Conservation (phyloP, 169 alveolate species). For the Plasmodium cynomolgi region DNA sequence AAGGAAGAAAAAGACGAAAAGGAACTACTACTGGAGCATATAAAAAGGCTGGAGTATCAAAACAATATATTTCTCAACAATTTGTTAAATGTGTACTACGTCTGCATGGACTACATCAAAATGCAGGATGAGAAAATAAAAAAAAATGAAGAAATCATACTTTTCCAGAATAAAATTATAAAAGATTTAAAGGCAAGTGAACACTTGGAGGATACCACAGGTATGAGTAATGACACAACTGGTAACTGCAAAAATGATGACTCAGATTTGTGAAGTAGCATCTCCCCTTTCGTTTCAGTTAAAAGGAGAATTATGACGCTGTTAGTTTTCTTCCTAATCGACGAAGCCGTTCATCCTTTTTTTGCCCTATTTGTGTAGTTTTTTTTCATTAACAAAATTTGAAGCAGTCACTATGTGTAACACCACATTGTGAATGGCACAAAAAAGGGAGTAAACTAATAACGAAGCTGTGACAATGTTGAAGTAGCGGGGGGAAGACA, state of each 20-base stretch:
- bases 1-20: slow-evolving; percentile 11
- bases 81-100: slow-evolving; percentile 67
- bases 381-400: not conserved
- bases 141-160: slow-evolving; percentile 51
- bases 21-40: slow-evolving; percentile 48
- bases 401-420: not conserved
- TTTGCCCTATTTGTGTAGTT: not conserved
- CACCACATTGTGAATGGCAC: not conserved
- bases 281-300: not conserved
- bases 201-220: slow-evolving; percentile 39
- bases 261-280: not conserved
- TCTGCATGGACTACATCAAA: slow-evolving; percentile 66
- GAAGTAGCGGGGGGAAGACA: not conserved
- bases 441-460: not conserved
- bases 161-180: slow-evolving; percentile 36
- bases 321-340: not conserved
- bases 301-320: not conserved
- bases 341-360: not conserved
- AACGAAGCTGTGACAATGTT: not conserved
- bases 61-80: slow-evolving; percentile 69
- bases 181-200: slow-evolving; percentile 10
- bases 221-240: not conserved
- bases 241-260: not conserved
- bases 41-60: slow-evolving; percentile 71
- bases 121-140: slow-evolving; percentile 74